Evolutionary conservation across 306 rosid genomes (phyloP).

Genomic region (Vigna unguiculata): DNA sequence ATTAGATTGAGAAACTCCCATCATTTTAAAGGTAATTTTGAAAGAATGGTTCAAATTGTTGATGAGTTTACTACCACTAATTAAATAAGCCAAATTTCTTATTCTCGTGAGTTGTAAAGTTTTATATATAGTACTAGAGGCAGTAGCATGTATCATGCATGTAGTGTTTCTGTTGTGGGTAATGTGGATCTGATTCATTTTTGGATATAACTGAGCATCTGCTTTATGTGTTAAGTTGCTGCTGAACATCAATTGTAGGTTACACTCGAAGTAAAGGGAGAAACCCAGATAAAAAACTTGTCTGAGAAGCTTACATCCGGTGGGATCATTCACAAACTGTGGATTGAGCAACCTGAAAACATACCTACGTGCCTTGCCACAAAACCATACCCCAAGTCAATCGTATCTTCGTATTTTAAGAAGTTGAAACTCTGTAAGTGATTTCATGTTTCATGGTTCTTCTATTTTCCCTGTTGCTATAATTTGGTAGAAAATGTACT

Average conservation of each 20-base stretch:
- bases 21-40: not conserved
- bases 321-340: constrained; percentile 72
- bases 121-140: not conserved
- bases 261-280: constrained; percentile 88
- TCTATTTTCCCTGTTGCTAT: not conserved
- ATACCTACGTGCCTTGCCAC: constrained; percentile 87
- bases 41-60: not conserved
- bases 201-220: constrained; percentile 15
- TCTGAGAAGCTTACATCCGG: constrained; percentile 72
- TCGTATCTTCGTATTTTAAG: constrained; percentile 64
- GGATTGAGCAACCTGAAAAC: constrained; percentile 91
- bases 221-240: constrained; percentile 16
- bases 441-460: constrained; percentile 29
- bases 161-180: not conserved
- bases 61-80: not conserved
- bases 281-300: constrained; percentile 69
- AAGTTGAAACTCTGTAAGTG: constrained; percentile 89
- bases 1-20: not conserved
- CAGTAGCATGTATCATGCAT: not conserved
- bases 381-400: constrained; percentile 80
- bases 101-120: not conserved
- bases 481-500: constrained; percentile 3
- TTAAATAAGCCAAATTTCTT: not conserved
- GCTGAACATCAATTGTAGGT: constrained; percentile 53
- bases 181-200: not conserved